These are phyloP conservation scores for Escallonia herrerae DNA, from an alignment of 129 eudicot genomes.

Conservation along the genomic window DNA sequence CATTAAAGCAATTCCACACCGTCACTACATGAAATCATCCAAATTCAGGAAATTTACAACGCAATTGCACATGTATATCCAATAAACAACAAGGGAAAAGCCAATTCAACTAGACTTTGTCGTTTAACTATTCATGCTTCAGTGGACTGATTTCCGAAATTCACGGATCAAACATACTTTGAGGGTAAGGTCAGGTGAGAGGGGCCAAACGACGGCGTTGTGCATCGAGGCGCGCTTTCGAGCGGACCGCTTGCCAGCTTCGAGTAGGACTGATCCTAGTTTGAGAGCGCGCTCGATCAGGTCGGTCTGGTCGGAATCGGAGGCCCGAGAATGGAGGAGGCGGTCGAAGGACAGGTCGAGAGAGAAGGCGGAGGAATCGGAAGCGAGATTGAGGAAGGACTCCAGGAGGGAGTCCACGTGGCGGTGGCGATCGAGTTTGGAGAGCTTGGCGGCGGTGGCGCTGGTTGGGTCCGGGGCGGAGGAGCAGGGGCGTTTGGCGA, in stretches of 20 bases:
- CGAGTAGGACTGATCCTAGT: conserved; percentile 45
- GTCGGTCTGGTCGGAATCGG: conserved; percentile 43
- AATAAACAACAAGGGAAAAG: no score
- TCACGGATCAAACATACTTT: conserved; percentile 26
- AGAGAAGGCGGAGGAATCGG: conserved; percentile 27
- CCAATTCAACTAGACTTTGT: no score
- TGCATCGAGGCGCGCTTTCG: conserved; percentile 46
- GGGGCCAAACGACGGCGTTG: conserved; percentile 61
- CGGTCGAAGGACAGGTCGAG: conserved; percentile 52
- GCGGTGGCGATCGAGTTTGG: conserved; percentile 11
- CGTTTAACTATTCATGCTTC: no score
- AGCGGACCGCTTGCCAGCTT: conserved; percentile 55
- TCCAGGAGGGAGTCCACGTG: conserved; percentile 32
- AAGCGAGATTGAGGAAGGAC: conserved; percentile 28
- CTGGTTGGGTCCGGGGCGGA: not conserved
- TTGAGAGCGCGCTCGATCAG: conserved; percentile 54
- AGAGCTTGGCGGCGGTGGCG: not conserved
- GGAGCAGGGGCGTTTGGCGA: conserved; percentile 22
- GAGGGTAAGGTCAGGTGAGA: conserved; percentile 61
- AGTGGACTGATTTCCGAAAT: not conserved
- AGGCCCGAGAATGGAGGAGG: conserved; percentile 36
- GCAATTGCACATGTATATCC: no score
- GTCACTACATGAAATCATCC: no score
- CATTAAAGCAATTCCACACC: no score
- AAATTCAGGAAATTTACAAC: no score